Evolutionary conservation across 2,329 filamentous ascomycete genomes (phyloP).

Genomic region (Thelonectria olida): DNA sequence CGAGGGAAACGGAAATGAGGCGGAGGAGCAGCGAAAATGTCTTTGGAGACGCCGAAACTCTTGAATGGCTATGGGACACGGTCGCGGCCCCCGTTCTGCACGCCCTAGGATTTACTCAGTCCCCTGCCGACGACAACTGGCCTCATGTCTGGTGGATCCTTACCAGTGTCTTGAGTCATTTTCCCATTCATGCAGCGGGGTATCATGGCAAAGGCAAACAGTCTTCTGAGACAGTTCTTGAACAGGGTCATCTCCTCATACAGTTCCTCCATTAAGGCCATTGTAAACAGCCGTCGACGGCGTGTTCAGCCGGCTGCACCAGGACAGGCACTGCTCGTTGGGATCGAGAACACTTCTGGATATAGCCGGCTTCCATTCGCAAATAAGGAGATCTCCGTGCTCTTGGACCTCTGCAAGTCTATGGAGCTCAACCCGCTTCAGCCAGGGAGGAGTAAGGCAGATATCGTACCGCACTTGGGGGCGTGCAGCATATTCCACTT

Average conservation of each 20-base stretch:
- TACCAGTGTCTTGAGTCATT: constrained; percentile 39
- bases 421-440: too few relatives aligned
- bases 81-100: constrained; percentile 38
- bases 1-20: not conserved
- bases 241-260: constrained; percentile 31
- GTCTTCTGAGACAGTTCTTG: constrained; percentile 40
- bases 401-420: too few relatives aligned
- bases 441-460: too few relatives aligned
- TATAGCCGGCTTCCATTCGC: too few relatives aligned
- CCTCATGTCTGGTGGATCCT: constrained; percentile 48
- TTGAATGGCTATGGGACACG: constrained; percentile 46
- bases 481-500: too few relatives aligned
- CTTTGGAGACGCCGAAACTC: not conserved
- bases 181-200: constrained; percentile 49
- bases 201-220: constrained; percentile 33
- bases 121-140: constrained; percentile 24
- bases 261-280: not conserved
- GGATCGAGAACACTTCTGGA: too few relatives aligned
- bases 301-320: not conserved
- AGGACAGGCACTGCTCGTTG: not conserved
- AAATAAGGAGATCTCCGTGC: too few relatives aligned
- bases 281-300: not conserved
- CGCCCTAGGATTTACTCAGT: constrained; percentile 34
- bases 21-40: not conserved
- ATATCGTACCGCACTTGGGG: too few relatives aligned